These are phyloP conservation scores for Hymenoscyphus fraxineus DNA, from an alignment of 2,329 filamentous ascomycete species.

Conservation along the genomic window DNA sequence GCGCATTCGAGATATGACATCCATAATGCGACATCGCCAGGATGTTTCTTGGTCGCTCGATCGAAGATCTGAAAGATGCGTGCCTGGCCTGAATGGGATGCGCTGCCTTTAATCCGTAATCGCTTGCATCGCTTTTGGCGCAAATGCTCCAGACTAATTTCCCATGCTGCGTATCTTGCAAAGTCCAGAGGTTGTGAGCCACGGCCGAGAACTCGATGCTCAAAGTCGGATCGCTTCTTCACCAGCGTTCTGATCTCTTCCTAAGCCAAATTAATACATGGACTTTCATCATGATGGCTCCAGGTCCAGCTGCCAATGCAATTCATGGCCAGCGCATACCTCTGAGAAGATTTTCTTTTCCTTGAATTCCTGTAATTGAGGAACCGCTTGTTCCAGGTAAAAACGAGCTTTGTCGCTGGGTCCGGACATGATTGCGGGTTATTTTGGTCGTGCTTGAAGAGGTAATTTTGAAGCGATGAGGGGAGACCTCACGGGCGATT, in stretches of 20 bases:
- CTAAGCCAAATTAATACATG: constrained; percentile 40
- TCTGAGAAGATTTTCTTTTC: constrained; percentile 86
- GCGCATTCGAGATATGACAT: constrained; percentile 85
- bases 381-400: constrained; percentile 87
- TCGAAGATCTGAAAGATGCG: constrained; percentile 89
- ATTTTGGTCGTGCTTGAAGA: neutral
- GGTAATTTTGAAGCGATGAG: neutral
- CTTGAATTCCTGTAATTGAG: constrained; percentile 88
- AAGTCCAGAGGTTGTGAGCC: constrained; percentile 76
- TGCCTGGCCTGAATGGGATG: constrained; percentile 69
- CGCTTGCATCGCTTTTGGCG: constrained; percentile 79
- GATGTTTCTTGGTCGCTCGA: constrained; percentile 78
- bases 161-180: constrained; percentile 75
- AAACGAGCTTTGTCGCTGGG: constrained; percentile 93
- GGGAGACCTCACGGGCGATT: neutral
- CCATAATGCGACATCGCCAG: constrained; percentile 79
- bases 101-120: constrained; percentile 66
- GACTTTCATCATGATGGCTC: neutral
- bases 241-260: constrained; percentile 89
- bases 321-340: constrained; percentile 42
- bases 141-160: constrained; percentile 67
- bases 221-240: constrained; percentile 86
- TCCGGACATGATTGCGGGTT: constrained; percentile 60
- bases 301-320: neutral
- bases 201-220: constrained; percentile 83